A percentile compares a stretch with the other conserved stretches of the same genome.
Evolutionary conservation across 2,329 filamentous ascomycete genomes (phyloP).

Genomic region (Beauveria australis): DNA sequence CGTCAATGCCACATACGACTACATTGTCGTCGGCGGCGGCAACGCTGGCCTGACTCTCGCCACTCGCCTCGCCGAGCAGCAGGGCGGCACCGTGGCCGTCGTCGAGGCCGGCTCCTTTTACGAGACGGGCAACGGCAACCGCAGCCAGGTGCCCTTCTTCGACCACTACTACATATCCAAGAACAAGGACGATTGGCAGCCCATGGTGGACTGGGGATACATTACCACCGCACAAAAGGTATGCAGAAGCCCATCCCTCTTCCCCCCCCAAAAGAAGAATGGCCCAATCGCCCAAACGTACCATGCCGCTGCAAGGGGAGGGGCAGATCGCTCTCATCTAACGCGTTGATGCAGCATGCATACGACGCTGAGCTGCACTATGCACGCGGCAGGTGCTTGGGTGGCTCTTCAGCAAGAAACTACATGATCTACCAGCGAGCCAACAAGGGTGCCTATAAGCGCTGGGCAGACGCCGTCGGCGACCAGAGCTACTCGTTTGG

Average conservation of each 20-base stretch:
- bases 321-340: background rate
- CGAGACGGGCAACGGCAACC: slow-evolving; percentile 18
- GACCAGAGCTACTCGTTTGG: slow-evolving; percentile 22
- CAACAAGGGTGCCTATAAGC: slow-evolving; percentile 17
- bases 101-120: slow-evolving; percentile 25
- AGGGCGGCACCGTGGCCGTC: slow-evolving; percentile 19
- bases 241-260: background rate
- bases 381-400: slow-evolving; percentile 24
- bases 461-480: slow-evolving; percentile 25
- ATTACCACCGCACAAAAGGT: slow-evolving; percentile 1
- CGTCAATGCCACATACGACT: slow-evolving; percentile 14
- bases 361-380: slow-evolving; percentile 20
- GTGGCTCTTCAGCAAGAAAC: slow-evolving; percentile 23
- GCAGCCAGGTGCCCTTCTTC: slow-evolving; percentile 12
- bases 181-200: too few relatives aligned
- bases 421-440: slow-evolving; percentile 21
- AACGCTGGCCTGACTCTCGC: slow-evolving; percentile 23
- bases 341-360: slow-evolving; percentile 13
- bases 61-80: slow-evolving; percentile 18
- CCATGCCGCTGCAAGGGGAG: too few relatives aligned
- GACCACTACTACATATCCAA: too few relatives aligned
- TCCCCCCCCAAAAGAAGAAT: background rate
- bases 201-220: background rate
- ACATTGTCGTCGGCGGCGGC: slow-evolving; percentile 24
- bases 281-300: too few relatives aligned